Conservation (phyloP, 257 asterid genomes). For the Solanum sitiens region DNA sequence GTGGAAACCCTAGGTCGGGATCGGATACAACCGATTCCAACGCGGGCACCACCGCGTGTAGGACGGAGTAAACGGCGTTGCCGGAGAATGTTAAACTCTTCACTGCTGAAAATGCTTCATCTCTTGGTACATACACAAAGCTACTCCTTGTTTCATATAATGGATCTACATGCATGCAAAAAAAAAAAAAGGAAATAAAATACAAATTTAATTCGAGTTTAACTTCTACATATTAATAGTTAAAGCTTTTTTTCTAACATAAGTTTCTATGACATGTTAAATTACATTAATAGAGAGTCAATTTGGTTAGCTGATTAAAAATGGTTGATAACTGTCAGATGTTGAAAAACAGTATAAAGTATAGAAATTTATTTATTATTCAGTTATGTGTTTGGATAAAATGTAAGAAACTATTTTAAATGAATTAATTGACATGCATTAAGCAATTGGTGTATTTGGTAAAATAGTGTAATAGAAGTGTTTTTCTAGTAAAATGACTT, state of each 20-base stretch:
- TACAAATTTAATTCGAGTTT: not conserved
- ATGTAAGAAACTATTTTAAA: not conserved
- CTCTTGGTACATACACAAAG: slow-evolving; percentile 52
- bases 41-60: slow-evolving; percentile 37
- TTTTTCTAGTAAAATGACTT: not conserved
- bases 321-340: not conserved
- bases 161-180: slow-evolving; percentile 25
- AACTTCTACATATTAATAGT: not conserved
- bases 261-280: not conserved
- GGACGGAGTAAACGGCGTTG: slow-evolving; percentile 29
- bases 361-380: not conserved
- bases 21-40: not conserved
- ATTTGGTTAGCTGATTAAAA: not conserved
- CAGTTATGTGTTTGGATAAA: not conserved
- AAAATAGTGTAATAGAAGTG: not conserved
- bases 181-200: no score
- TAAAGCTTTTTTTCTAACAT: not conserved
- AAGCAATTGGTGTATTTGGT: not conserved
- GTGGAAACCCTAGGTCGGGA: slow-evolving; percentile 21
- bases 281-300: not conserved
- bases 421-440: not conserved
- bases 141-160: slow-evolving; percentile 31
- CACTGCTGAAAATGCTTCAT: slow-evolving; percentile 49
- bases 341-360: not conserved
- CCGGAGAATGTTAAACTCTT: slow-evolving; percentile 31